These are phyloP conservation scores for Solanum etuberosum DNA, from an alignment of 257 asterid species.

Conservation along the genomic window DNA sequence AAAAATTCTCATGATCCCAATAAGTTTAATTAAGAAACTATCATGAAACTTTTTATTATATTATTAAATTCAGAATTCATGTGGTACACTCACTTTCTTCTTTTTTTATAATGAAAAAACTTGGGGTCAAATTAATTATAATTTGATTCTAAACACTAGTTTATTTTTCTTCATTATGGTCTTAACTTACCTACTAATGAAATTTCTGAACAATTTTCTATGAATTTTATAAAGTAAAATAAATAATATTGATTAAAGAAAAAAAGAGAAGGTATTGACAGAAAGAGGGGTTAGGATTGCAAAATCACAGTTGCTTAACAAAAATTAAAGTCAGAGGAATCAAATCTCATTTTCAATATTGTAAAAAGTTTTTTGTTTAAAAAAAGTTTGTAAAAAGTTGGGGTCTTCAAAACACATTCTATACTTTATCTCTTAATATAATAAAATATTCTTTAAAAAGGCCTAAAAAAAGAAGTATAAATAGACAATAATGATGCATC, in stretches of 20 bases:
- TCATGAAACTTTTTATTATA: background rate
- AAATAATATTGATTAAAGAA: background rate
- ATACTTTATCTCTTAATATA: background rate
- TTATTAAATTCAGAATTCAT: background rate
- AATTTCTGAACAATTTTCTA: background rate
- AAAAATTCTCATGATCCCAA: background rate
- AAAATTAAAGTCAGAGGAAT: slow-evolving; percentile 18
- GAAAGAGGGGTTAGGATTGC: background rate
- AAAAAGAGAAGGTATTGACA: background rate
- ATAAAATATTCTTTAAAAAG: background rate
- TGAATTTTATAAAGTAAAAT: background rate
- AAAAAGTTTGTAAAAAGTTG: slow-evolving; percentile 6
- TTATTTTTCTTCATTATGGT: background rate
- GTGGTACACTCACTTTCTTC: background rate
- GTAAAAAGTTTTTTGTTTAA: slow-evolving; percentile 1
- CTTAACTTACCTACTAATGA: background rate
- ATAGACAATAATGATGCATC: background rate
- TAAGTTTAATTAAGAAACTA: background rate
- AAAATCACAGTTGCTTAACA: slow-evolving; percentile 25
- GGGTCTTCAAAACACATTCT: slow-evolving; percentile 5
- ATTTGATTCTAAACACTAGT: background rate
- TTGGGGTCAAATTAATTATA: background rate
- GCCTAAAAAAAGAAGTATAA: background rate
- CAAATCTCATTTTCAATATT: slow-evolving; percentile 19
- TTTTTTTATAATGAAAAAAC: background rate